Conservation (phyloP, 257 asterid species). For the Craterostigma plantagineum region DNA sequence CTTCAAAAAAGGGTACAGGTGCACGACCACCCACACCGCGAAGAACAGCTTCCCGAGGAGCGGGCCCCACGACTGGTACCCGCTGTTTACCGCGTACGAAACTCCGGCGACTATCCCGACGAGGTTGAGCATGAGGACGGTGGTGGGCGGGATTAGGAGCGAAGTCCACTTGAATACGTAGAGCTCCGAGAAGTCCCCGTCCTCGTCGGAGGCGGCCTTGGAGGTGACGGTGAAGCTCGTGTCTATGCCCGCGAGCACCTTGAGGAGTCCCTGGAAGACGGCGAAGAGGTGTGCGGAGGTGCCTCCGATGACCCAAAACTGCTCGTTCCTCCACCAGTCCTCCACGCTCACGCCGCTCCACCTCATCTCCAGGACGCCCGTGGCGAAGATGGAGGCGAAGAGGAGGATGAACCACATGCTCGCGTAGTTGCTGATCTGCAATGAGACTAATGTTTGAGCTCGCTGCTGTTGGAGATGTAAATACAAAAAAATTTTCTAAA, state of each 20-base stretch:
- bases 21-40: slow-evolving; percentile 26
- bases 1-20: slow-evolving; percentile 24
- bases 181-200: slow-evolving; percentile 27
- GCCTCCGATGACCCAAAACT: slow-evolving; percentile 37
- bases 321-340: slow-evolving; percentile 38
- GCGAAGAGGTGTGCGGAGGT: slow-evolving; percentile 35
- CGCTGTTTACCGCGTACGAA: slow-evolving; percentile 23
- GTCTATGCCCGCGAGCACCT: slow-evolving; percentile 30
- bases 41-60: slow-evolving; percentile 25
- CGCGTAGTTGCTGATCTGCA: slow-evolving; percentile 28
- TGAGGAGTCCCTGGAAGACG: slow-evolving; percentile 30
- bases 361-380: slow-evolving; percentile 31
- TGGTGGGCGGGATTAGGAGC: slow-evolving; percentile 29
- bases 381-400: slow-evolving; percentile 27
- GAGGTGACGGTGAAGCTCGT: slow-evolving; percentile 33
- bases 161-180: slow-evolving; percentile 36
- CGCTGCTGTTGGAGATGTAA: too few relatives aligned
- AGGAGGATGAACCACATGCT: slow-evolving; percentile 38
- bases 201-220: slow-evolving; percentile 29
- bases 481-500: too few relatives aligned
- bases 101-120: slow-evolving; percentile 32
- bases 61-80: slow-evolving; percentile 34
- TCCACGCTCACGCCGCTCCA: slow-evolving; percentile 32
- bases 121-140: slow-evolving; percentile 23
- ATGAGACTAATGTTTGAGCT: neutral